Evolutionary conservation across 2,329 filamentous ascomycete species (phyloP).

Genomic region (Aschersonia sp.): DNA sequence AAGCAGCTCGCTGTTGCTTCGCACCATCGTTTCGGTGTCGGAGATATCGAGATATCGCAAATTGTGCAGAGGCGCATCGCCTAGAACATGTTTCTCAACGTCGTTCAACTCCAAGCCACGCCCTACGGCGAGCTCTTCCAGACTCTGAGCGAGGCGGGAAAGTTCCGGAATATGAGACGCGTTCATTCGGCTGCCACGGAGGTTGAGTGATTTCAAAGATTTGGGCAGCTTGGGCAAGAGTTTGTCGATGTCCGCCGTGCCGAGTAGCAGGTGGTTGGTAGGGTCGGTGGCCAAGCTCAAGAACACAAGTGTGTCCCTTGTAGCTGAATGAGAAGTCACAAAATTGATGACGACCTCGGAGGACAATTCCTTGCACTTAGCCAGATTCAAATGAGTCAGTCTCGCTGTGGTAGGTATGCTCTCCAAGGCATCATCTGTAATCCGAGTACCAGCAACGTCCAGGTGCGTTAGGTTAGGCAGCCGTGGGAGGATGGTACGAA

Average conservation of each 20-base stretch:
- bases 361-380: constrained; percentile 58
- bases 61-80: constrained; percentile 37
- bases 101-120: constrained; percentile 51
- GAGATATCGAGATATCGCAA: constrained; percentile 67
- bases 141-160: constrained; percentile 46
- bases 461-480: constrained; percentile 58
- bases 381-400: constrained; percentile 65
- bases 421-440: constrained; percentile 56
- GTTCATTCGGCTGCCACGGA: constrained; percentile 61
- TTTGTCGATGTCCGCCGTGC: constrained; percentile 46
- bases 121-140: constrained; percentile 65
- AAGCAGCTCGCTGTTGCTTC: constrained; percentile 45
- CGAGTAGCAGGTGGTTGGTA: constrained; percentile 57
- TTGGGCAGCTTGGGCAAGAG: constrained; percentile 52
- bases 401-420: constrained; percentile 57
- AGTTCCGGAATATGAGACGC: constrained; percentile 48
- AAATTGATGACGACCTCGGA: constrained; percentile 56
- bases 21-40: constrained; percentile 41
- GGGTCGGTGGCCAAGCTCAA: constrained; percentile 61
- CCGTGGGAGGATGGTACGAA: constrained; percentile 58
- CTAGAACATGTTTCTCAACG: constrained; percentile 46
- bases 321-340: constrained; percentile 55
- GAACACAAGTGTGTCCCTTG: constrained; percentile 47
- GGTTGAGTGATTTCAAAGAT: constrained; percentile 57
- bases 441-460: constrained; percentile 63